These are phyloP conservation scores for Colletotrichum ledebouriae DNA, from an alignment of 2,329 filamentous ascomycete genomes.

Conservation along the genomic window DNA sequence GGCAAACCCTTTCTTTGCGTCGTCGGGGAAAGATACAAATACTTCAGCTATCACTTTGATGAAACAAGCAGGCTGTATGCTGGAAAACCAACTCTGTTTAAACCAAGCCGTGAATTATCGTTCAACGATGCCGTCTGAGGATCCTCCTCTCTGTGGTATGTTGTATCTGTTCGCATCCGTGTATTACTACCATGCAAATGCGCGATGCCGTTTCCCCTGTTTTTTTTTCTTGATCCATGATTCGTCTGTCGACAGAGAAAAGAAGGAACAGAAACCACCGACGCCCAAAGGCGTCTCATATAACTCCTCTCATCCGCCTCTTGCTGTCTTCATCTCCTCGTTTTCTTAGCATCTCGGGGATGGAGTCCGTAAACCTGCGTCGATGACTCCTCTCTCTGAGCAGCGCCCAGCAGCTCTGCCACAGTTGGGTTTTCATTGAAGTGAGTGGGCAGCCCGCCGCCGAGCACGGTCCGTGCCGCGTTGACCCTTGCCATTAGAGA, in stretches of 20 bases:
- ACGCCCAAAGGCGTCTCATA: neutral
- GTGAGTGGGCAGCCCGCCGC: constrained; percentile 58
- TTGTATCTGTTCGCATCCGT: constrained; percentile 24
- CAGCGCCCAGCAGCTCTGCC: constrained; percentile 51
- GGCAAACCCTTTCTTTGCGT: neutral
- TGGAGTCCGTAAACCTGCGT: constrained; percentile 36
- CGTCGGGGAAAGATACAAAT: too few species aligned
- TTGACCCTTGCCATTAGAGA: constrained; percentile 63
- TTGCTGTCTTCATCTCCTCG: constrained; percentile 1
- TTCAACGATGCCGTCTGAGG: constrained; percentile 1
- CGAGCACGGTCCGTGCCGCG: constrained; percentile 62
- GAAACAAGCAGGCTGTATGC: too few species aligned
- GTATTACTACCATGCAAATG: constrained; percentile 8
- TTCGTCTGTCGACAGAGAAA: constrained; percentile 5
- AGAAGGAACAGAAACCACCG: constrained; percentile 8
- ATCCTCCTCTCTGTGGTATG: constrained; percentile 35
- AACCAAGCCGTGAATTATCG: neutral
- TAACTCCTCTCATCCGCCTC: neutral
- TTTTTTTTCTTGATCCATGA: neutral
- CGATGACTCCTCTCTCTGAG: constrained; percentile 48
- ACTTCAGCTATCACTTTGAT: neutral
- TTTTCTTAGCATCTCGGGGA: constrained; percentile 37
- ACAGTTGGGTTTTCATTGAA: constrained; percentile 57
- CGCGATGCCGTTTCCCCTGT: neutral
- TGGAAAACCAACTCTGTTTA: too few species aligned